Percentiles rank a stretch among this genome's conserved stretches.
These are phyloP conservation scores for Globisporangium spiculum DNA, from an alignment of 352 stramenopile genomes.

Conservation along the genomic window DNA sequence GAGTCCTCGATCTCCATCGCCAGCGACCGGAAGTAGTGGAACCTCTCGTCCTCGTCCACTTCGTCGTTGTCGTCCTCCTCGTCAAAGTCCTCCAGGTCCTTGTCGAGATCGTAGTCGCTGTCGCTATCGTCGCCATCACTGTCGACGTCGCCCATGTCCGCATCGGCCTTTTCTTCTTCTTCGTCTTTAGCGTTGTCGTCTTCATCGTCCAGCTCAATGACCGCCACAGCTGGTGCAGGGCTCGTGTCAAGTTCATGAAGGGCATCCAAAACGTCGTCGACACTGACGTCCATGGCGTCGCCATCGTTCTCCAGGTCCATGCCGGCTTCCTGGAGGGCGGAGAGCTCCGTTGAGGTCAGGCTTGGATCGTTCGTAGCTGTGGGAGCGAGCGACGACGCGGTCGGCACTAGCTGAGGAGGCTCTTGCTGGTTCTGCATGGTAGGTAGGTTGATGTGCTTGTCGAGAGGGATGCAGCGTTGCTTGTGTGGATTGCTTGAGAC, in stretches of 20 bases:
- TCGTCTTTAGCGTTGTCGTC: background rate
- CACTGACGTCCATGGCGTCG: conserved; percentile 10
- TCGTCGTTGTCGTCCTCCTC: conserved; percentile 19
- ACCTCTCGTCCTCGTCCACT: conserved; percentile 5
- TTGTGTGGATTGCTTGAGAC: background rate
- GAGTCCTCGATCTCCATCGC: conserved; percentile 10
- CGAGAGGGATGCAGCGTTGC: no score
- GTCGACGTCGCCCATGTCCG: conserved; percentile 6
- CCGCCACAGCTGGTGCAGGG: background rate
- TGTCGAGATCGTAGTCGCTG: conserved; percentile 17
- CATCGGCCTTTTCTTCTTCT: background rate
- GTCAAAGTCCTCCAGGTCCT: conserved; percentile 12
- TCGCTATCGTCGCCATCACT: conserved; percentile 7
- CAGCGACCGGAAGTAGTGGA: conserved; percentile 16
- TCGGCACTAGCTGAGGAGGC: background rate
- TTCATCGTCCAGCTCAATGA: background rate
- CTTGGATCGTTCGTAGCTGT: background rate
- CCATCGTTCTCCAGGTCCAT: background rate
- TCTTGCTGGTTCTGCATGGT: conserved; percentile 9
- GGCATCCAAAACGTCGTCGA: conserved; percentile 1
- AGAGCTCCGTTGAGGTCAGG: background rate
- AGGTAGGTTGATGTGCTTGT: background rate
- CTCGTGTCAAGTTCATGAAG: background rate
- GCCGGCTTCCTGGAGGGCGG: background rate
- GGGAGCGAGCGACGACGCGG: background rate